Conservation (phyloP, 352 stramenopile genomes). For the Paralagenidium karlingii region DNA sequence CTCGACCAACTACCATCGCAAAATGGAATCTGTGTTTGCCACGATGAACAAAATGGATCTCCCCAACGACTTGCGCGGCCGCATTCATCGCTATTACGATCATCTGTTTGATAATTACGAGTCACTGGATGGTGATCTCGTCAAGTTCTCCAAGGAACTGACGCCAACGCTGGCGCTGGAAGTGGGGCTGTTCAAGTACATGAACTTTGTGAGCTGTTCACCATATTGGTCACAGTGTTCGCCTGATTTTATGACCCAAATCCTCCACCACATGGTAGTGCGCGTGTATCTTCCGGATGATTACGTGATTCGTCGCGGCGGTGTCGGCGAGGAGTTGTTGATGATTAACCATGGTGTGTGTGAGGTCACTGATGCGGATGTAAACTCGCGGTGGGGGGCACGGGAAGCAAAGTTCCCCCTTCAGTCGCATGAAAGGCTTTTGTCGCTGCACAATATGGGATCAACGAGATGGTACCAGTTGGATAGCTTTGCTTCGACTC, state of each 20-base stretch:
- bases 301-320: slow-evolving; percentile 44
- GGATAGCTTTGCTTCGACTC: too few species aligned
- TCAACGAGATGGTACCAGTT: too few species aligned
- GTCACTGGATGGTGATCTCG: slow-evolving; percentile 36
- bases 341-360: slow-evolving; percentile 55
- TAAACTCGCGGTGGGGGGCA: too few species aligned
- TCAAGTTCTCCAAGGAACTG: slow-evolving; percentile 34
- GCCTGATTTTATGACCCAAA: slow-evolving; percentile 52
- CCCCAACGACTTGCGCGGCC: slow-evolving; percentile 23
- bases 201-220: slow-evolving; percentile 31
- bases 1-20: slow-evolving; percentile 36
- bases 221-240: slow-evolving; percentile 39
- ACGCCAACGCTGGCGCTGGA: slow-evolving; percentile 49
- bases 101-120: slow-evolving; percentile 58
- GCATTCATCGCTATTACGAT: slow-evolving; percentile 62
- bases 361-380: too few species aligned
- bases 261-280: slow-evolving; percentile 35
- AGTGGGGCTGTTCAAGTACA: slow-evolving; percentile 63
- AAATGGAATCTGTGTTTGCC: slow-evolving; percentile 48
- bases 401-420: too few species aligned
- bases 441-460: too few species aligned
- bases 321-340: slow-evolving; percentile 50
- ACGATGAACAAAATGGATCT: slow-evolving; percentile 42
- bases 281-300: slow-evolving; percentile 63
- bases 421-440: too few species aligned